Percentiles rank a stretch among this genome's conserved stretches.
phyloP scores from a whole-genome alignment of 2,329 filamentous ascomycete genomes.

The Lasiodiplodia theobromae region DNA sequence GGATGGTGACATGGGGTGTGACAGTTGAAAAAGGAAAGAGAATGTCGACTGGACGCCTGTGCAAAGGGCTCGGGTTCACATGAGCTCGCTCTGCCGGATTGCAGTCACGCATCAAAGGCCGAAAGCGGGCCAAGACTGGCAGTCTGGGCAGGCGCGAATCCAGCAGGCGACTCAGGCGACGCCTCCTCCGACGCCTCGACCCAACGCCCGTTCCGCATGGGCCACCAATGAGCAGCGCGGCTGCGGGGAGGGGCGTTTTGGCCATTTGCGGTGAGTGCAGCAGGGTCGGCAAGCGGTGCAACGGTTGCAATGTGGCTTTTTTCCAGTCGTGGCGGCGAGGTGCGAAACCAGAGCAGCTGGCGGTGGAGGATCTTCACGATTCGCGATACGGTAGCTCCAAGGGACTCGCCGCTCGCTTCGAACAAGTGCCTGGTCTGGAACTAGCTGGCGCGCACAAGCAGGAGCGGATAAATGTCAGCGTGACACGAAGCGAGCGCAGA shows the following conservation, averaged over 20 bases:
- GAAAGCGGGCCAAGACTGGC: conserved; percentile 3
- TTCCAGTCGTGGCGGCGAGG: no score
- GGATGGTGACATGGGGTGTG: neutral
- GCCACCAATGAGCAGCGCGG: conserved; percentile 5
- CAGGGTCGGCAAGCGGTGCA: conserved; percentile 14
- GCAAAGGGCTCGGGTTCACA: neutral
- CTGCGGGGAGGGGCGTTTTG: conserved; percentile 2
- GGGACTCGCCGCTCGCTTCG: neutral
- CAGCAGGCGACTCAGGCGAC: conserved; percentile 1
- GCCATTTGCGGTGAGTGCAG: conserved; percentile 11
- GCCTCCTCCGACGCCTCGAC: conserved; percentile 8
- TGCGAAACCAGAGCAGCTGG: neutral
- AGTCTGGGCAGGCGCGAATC: neutral
- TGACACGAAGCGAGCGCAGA: neutral
- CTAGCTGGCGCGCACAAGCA: neutral
- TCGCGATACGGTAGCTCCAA: neutral
- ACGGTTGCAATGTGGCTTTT: conserved; percentile 24
- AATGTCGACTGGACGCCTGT: neutral
- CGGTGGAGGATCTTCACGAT: neutral
- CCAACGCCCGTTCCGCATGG: conserved; percentile 15
- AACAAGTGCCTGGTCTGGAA: neutral
- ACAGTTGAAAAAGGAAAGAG: neutral
- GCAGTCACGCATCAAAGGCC: conserved; percentile 11
- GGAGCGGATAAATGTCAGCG: neutral
- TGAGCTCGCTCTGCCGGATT: neutral